A percentile compares a stretch with the other conserved stretches of the same genome.
These are phyloP conservation scores for Blastocystis sp. DNA, from an alignment of 352 stramenopile species.

Conservation along the genomic window DNA sequence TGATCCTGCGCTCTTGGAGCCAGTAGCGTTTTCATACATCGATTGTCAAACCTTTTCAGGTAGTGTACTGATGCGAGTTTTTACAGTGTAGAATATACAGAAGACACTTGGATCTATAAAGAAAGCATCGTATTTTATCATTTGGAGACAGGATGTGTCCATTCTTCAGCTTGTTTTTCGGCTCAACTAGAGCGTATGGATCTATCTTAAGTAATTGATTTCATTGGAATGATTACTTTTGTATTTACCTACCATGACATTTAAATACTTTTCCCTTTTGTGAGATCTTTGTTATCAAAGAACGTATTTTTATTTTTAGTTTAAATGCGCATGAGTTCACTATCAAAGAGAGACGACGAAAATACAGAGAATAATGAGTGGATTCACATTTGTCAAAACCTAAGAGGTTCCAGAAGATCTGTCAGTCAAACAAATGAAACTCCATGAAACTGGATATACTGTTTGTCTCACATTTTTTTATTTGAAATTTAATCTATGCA, in stretches of 20 bases:
- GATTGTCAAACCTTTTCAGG: background rate
- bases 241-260: no score
- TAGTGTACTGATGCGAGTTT: background rate
- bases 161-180: background rate
- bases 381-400: no score
- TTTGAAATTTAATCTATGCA: conserved; percentile 70
- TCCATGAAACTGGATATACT: background rate
- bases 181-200: no score
- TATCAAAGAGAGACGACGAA: no score
- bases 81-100: background rate
- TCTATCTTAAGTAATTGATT: no score
- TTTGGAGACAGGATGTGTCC: background rate
- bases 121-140: background rate
- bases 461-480: conserved; percentile 16
- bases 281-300: background rate
- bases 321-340: background rate
- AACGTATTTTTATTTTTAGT: background rate
- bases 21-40: background rate
- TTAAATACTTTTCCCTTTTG: no score
- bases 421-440: conserved; percentile 21
- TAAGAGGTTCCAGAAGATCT: conserved; percentile 33
- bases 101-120: background rate
- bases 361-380: no score
- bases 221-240: no score
- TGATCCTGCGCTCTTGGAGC: background rate